Base-by-base conservation (phyloP, 495 filamentous ascomycete species). In the Penicillium steckii region DNA sequence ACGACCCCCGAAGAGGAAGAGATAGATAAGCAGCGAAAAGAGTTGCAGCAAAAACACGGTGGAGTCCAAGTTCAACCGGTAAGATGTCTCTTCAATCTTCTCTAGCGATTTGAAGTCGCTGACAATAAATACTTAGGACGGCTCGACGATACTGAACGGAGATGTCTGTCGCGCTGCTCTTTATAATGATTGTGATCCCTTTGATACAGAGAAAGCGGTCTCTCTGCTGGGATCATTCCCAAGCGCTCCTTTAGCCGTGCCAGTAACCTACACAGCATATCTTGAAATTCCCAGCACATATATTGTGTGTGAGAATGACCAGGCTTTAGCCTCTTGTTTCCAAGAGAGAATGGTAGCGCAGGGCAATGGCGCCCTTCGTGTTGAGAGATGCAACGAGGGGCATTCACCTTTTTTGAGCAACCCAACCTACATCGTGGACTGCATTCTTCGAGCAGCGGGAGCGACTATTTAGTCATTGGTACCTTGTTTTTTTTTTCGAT, bases 231-330 rank as follows among this genome's bases (percentile, higher is more conserved):
- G 62, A 8, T 62, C 65, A 13, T 66, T 60, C n/a, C 65, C 65
- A 0, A 2, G 38, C 0, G 65, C 55, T 3, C 65, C 62, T 4
- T 30, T 68, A 25, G 13, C 43, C 23, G 65, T 68, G 9, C 65
- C 65, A 8, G 65, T 53, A 0, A 68, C 65, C 0, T 68, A 66
- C 27, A 56, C 65, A 12, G 62, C 65, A 2, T 68, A 58, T 24
- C 26, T 40, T 2, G 65, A 63, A 32, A 65, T 66, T 23, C 63
- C 65, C 5, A 63, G 61, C 33, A 68, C 67, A 13, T 73, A 71
- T 48, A 59, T 72, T 17, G 56, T 65, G 19, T 73, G 67, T 46
- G 56, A 63, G 35, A 60, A 71, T 22, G 72, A 75, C 23, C 22
- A 49, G n/a, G 61, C 63, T 6, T 53, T 73, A 30, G 59, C 66